phyloP scores from a whole-genome alignment of 257 asterid genomes.

The Jasminum sambac region DNA sequence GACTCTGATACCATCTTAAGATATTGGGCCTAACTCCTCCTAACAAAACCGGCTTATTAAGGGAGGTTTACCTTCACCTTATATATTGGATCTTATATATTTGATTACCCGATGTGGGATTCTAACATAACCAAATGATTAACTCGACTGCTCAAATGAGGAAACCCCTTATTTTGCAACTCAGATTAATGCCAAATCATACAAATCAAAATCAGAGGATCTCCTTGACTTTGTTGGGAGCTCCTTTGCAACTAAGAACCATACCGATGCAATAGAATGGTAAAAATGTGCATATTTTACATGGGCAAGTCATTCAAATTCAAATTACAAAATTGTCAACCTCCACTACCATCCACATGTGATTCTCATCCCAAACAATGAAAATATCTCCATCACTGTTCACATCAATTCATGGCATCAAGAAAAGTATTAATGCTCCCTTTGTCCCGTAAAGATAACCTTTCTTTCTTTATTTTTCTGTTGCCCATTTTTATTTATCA shows the following conservation, averaged over 20 bases:
- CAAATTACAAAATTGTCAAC: background rate
- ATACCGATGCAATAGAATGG: background rate
- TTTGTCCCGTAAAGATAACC: too few species aligned
- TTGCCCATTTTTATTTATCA: too few species aligned
- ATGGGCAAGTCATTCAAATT: background rate
- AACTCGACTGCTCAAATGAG: background rate
- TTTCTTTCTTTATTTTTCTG: too few species aligned
- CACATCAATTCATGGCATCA: background rate
- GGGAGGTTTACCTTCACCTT: too few species aligned
- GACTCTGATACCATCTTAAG: too few species aligned
- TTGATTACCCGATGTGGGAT: too few species aligned
- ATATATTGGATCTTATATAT: too few species aligned
- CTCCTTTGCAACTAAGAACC: background rate
- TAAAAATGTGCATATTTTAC: background rate
- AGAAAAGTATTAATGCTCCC: too few species aligned
- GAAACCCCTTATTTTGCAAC: background rate
- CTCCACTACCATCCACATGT: background rate
- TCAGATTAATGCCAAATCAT: background rate
- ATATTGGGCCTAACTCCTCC: too few species aligned
- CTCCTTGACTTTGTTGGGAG: background rate
- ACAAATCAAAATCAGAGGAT: background rate
- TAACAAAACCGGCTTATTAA: too few species aligned
- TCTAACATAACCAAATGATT: background rate
- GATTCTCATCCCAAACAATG: background rate
- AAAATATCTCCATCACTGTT: background rate